Evolutionary conservation across 495 filamentous ascomycete genomes (phyloP).

Genomic region (Lophiotrema nucula): DNA sequence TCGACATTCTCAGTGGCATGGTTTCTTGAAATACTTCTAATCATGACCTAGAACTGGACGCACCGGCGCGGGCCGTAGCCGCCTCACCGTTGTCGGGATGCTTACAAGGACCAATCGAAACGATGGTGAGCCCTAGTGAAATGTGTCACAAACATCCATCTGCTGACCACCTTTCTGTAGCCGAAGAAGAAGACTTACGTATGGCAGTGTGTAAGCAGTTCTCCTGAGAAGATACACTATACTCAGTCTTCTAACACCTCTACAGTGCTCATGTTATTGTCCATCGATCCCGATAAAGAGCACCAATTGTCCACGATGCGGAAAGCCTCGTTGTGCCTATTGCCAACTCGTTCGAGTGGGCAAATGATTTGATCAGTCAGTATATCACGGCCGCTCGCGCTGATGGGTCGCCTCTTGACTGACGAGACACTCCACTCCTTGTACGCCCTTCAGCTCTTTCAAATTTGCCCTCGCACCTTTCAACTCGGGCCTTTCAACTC

Average conservation of each 20-base stretch:
- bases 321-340: slow-evolving; percentile 9
- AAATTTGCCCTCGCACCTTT: not conserved
- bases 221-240: not conserved
- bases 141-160: too few species aligned
- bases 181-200: not conserved
- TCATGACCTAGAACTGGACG: too few species aligned
- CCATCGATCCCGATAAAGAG: slow-evolving; percentile 1
- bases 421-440: not conserved
- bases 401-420: not conserved
- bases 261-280: slow-evolving; percentile 6
- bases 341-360: slow-evolving; percentile 7
- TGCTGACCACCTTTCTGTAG: too few species aligned
- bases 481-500: too few species aligned
- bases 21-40: too few species aligned
- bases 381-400: not conserved
- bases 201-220: slow-evolving; percentile 14
- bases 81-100: too few species aligned
- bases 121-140: too few species aligned
- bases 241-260: not conserved
- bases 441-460: not conserved
- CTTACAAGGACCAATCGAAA: too few species aligned
- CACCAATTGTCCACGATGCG: slow-evolving; percentile 2
- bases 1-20: too few species aligned
- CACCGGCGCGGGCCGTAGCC: too few species aligned
- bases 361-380: not conserved